phyloP scores from a whole-genome alignment of 495 filamentous ascomycete species.

The Durotheca rogersii region DNA sequence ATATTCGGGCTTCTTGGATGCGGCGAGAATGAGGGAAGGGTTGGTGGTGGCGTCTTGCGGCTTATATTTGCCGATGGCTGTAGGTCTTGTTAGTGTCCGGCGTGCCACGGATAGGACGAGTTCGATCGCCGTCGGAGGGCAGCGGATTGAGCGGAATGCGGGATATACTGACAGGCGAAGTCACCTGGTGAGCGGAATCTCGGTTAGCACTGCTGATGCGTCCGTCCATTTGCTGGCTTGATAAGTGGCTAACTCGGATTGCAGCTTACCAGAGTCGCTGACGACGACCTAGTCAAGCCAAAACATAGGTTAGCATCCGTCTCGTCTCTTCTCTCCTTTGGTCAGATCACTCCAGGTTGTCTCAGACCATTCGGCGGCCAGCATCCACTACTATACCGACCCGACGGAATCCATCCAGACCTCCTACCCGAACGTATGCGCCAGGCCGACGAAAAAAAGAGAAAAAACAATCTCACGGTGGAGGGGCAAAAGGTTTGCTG shows the following conservation, averaged over 20 bases:
- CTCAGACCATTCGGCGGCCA: too few relatives aligned
- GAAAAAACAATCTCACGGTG: slow-evolving; percentile 23
- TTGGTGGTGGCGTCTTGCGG: slow-evolving; percentile 99
- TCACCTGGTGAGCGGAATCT: slow-evolving; percentile 56
- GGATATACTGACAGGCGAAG: slow-evolving; percentile 67
- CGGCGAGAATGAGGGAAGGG: slow-evolving; percentile 95
- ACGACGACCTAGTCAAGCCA: slow-evolving; percentile 70
- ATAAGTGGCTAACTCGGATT: slow-evolving; percentile 4
- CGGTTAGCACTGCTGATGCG: slow-evolving; percentile 23
- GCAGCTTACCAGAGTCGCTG: slow-evolving; percentile 85
- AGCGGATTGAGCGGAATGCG: slow-evolving; percentile 8
- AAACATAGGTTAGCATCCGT: slow-evolving; percentile 30
- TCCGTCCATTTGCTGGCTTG: slow-evolving; percentile 10
- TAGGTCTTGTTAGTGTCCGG: slow-evolving; percentile 38
- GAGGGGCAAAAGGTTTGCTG: slow-evolving; percentile 35
- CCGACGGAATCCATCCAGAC: slow-evolving; percentile 1
- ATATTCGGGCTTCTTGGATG: slow-evolving; percentile 97
- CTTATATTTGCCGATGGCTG: slow-evolving; percentile 98
- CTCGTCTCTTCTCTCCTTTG: too few relatives aligned
- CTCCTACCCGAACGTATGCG: slow-evolving; percentile 18
- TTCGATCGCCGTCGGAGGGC: too few relatives aligned
- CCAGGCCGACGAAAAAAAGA: slow-evolving; percentile 10
- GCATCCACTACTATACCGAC: too few relatives aligned
- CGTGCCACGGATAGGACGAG: too few relatives aligned
- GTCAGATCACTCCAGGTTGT: too few relatives aligned